phyloP scores from a whole-genome alignment of 2,329 filamentous ascomycete genomes.

The Beauveria sp. region DNA sequence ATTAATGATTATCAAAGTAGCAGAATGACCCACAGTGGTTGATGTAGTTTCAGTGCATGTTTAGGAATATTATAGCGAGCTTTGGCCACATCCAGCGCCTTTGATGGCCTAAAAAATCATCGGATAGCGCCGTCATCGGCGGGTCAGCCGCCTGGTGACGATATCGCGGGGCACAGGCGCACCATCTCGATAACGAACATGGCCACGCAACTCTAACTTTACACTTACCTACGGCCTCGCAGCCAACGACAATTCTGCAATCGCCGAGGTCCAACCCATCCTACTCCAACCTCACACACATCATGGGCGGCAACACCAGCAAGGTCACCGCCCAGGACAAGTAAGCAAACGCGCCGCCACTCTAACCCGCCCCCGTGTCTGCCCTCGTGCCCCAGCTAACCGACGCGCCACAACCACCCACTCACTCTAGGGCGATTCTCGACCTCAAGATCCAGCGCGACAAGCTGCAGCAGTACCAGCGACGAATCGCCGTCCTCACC shows the following conservation, averaged over 20 bases:
- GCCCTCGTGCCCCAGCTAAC: slow-evolving; percentile 9
- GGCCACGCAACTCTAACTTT: not conserved
- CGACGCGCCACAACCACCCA: not conserved
- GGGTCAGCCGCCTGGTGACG: not conserved
- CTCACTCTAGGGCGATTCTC: slow-evolving; percentile 71
- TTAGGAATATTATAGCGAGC: too few species aligned
- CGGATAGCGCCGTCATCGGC: too few species aligned
- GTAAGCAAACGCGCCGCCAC: slow-evolving; percentile 40
- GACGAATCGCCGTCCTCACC: slow-evolving; percentile 78
- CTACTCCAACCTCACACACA: not conserved
- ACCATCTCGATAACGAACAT: not conserved
- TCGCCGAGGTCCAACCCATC: not conserved
- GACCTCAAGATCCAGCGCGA: slow-evolving; percentile 97
- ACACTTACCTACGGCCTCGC: not conserved
- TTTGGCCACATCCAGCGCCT: too few species aligned
- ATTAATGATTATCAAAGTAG: too few species aligned
- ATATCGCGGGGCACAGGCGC: slow-evolving; percentile 2
- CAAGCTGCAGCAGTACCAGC: slow-evolving; percentile 93
- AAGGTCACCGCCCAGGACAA: slow-evolving; percentile 72
- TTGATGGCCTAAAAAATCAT: too few species aligned
- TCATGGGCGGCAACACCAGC: slow-evolving; percentile 49
- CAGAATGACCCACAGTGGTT: too few species aligned
- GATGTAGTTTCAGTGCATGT: too few species aligned
- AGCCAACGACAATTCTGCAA: not conserved
- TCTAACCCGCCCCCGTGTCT: slow-evolving; percentile 1